Percentiles rank a stretch among this genome's conserved stretches.
These are phyloP conservation scores for Diplodia seriata DNA, from an alignment of 2,329 filamentous ascomycete genomes.

Conservation along the genomic window DNA sequence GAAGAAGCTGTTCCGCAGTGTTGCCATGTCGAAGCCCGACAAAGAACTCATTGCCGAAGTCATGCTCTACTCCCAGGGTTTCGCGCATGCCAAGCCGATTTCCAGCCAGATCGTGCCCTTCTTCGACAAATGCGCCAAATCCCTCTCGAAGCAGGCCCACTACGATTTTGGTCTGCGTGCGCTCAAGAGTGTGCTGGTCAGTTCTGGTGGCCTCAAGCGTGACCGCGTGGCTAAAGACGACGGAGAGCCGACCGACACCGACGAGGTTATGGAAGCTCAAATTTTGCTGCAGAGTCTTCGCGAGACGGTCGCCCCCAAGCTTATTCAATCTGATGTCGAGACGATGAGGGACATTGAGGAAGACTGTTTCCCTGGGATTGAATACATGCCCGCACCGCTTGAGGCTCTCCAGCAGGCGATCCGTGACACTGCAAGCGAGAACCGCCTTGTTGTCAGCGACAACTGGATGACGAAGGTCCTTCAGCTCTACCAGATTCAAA, in stretches of 20 bases:
- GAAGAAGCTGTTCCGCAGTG: conserved; percentile 99
- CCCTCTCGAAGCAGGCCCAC: conserved; percentile 93
- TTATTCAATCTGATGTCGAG: conserved; percentile 90
- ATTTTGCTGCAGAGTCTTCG: conserved; percentile 98
- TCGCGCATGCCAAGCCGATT: conserved; percentile 91
- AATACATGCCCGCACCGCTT: conserved; percentile 90
- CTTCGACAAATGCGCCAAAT: conserved; percentile 86
- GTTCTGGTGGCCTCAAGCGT: conserved; percentile 94
- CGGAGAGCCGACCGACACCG: conserved; percentile 63
- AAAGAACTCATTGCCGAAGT: conserved; percentile 99
- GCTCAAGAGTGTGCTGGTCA: conserved; percentile 96
- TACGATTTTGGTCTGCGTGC: conserved; percentile 99
- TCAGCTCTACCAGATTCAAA: conserved; percentile 97
- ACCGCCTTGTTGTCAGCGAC: conserved; percentile 87
- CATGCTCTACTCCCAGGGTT: conserved; percentile 99
- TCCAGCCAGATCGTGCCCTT: conserved; percentile 98
- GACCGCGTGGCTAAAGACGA: conserved; percentile 58
- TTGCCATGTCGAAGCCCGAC: conserved; percentile 99
- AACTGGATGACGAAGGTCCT: conserved; percentile 97
- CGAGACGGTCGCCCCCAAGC: conserved; percentile 96
- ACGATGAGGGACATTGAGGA: conserved; percentile 84
- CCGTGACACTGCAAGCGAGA: conserved; percentile 79
- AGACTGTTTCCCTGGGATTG: conserved; percentile 87
- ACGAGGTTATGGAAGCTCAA: conserved; percentile 85
- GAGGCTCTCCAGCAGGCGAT: conserved; percentile 81